Evolutionary conservation across 306 rosid species (phyloP).

Genomic region (Medicago ruthenica): DNA sequence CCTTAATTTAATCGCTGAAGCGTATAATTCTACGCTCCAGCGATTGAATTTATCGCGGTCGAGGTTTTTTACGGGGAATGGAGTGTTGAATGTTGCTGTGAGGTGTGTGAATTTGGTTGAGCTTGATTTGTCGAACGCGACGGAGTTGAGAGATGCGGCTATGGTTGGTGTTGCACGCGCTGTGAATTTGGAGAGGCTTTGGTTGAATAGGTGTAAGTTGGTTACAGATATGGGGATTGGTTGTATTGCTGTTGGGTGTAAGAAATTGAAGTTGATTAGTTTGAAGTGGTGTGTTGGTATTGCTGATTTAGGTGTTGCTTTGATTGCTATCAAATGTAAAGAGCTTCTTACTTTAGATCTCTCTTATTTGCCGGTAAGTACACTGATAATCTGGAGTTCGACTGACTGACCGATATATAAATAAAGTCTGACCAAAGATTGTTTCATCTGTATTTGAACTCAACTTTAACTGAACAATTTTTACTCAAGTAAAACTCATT

Average conservation of each 20-base stretch:
- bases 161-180: slow-evolving; percentile 77
- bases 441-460: no score
- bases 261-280: slow-evolving; percentile 65
- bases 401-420: no score
- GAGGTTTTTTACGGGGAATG: slow-evolving; percentile 61
- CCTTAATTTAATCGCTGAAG: slow-evolving; percentile 49
- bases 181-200: slow-evolving; percentile 69
- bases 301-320: slow-evolving; percentile 82
- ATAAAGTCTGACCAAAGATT: no score
- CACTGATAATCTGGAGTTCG: no score
- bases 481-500: no score
- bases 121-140: slow-evolving; percentile 81
- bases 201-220: slow-evolving; percentile 78
- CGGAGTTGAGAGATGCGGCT: slow-evolving; percentile 70
- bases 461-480: no score
- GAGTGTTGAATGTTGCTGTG: slow-evolving; percentile 53
- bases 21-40: slow-evolving; percentile 52
- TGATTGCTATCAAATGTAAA: slow-evolving; percentile 84
- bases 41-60: slow-evolving; percentile 81
- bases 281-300: slow-evolving; percentile 91
- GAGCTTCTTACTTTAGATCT: slow-evolving; percentile 77
- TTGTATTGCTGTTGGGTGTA: slow-evolving; percentile 91
- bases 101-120: slow-evolving; percentile 67
- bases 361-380: slow-evolving; percentile 77
- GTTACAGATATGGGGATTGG: slow-evolving; percentile 92